Evolutionary conservation across 1,139 yeast genomes (phyloP), one percentile per base, ranked within the genome.

Genomic region (Candida pseudocylindracea): DNA sequence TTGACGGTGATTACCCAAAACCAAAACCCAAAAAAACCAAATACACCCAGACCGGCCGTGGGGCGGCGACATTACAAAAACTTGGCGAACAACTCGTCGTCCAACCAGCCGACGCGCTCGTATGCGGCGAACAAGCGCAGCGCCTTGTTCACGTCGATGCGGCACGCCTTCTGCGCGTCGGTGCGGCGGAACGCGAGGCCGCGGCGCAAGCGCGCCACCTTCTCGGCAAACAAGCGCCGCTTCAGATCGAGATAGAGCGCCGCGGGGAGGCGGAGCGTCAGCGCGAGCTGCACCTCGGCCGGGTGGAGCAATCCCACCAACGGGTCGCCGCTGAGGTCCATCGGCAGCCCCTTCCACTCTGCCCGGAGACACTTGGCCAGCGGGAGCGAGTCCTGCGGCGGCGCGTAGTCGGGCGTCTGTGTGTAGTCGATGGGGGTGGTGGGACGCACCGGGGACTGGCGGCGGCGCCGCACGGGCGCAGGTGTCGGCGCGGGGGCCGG

Each of bases 321-420:
- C 24, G 93, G 92, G 51, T 88, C 96, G 29, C 53, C 46, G 10
- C 75, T 60, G 38, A 88, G 63, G 50, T 80, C 92, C 94, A 88
- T 81, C 30, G 95, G 93, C 44, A 83, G 92, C 9, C 96, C 96
- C 55, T 85, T 85, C 98, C 98, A 88, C 48, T 85, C 96, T 4
- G 20, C 20, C 20, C 20, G 20, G 20, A 15, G 20, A 15, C 20
- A 15, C 20, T 15, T 15, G 20, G 20, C 20, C 20, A 15, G 20
- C 20, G 20, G 20, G 20, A 15, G 20, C 20, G 20, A 15, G 20
- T 6, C 6, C 20, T 15, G 20, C 20, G 20, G 20, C 6, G 20
- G 20, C 20, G 20, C 20, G 20, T 15, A 15, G 20, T 15, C 6
- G 20, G 20, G 20, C 6, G 20, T 15, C 20, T 15, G 20, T 6